Evolutionary conservation across 768 basidiomycete species (phyloP).

Genomic region (Tylopilus rubrobrunneus): DNA sequence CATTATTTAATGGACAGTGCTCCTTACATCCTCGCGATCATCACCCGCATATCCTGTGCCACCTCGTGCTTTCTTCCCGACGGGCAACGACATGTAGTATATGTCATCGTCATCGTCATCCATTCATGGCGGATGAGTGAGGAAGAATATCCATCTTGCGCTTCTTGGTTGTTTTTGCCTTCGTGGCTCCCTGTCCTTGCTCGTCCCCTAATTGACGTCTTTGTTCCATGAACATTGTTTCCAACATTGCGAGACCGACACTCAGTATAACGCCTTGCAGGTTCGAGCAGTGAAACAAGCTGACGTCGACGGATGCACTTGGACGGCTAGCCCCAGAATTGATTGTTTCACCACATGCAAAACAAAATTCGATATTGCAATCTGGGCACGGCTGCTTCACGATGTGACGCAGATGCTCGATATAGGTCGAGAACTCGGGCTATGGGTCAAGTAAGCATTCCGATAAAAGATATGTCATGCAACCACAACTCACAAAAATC

Average conservation of each 20-base stretch:
- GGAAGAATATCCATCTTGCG: constrained; percentile 35
- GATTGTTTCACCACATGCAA: constrained; percentile 72
- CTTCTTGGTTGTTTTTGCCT: constrained; percentile 37
- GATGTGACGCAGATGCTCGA: constrained; percentile 53
- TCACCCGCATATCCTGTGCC: constrained; percentile 89
- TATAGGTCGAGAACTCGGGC: constrained; percentile 72
- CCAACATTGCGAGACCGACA: constrained; percentile 85
- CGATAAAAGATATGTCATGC: background rate
- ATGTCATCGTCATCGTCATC: constrained; percentile 56
- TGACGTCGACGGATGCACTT: constrained; percentile 46
- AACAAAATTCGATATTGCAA: constrained; percentile 61
- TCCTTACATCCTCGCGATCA: constrained; percentile 77
- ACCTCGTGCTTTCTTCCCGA: constrained; percentile 66
- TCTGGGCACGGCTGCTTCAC: constrained; percentile 59
- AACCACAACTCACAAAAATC: constrained; percentile 59
- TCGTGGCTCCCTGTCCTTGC: constrained; percentile 19
- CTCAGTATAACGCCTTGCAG: constrained; percentile 88
- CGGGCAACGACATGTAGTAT: constrained; percentile 38
- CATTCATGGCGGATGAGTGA: constrained; percentile 20
- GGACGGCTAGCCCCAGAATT: constrained; percentile 42
- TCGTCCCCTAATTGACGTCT: constrained; percentile 33
- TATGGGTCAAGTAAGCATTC: constrained; percentile 31
- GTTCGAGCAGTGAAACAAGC: constrained; percentile 85
- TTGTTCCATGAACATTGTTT: constrained; percentile 64
- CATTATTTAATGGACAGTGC: background rate